phyloP scores from a whole-genome alignment of 345 rosid species.

The Jatropha curcas region DNA sequence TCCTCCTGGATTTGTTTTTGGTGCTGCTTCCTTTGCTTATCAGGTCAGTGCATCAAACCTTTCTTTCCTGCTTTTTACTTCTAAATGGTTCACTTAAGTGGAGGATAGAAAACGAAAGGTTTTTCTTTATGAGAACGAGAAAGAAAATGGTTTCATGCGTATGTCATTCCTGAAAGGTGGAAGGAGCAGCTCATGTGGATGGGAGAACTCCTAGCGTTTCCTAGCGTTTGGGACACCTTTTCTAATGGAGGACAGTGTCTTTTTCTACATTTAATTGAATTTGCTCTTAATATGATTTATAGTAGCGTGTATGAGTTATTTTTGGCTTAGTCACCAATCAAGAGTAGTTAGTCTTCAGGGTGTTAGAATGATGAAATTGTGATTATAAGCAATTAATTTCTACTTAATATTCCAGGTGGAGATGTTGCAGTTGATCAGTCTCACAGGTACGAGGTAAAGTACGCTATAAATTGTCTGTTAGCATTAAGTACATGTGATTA shows the following conservation, averaged over 20 bases:
- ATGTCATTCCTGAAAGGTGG: slow-evolving; percentile 27
- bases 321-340: not conserved
- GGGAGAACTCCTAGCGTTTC: slow-evolving; percentile 62
- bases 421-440: slow-evolving; percentile 56
- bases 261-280: not conserved
- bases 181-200: slow-evolving; percentile 67
- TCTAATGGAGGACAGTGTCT: slow-evolving; percentile 40
- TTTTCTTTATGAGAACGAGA: not conserved
- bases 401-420: slow-evolving; percentile 39
- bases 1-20: slow-evolving; percentile 57
- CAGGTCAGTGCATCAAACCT: slow-evolving; percentile 32
- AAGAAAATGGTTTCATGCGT: not conserved
- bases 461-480: too few species aligned
- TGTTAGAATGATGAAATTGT: not conserved
- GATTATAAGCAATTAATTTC: not conserved
- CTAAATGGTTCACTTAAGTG: not conserved
- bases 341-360: not conserved
- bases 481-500: not conserved
- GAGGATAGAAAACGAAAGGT: not conserved
- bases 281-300: not conserved
- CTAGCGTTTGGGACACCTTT: slow-evolving; percentile 63
- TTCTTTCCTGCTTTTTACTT: not conserved
- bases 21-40: slow-evolving; percentile 58
- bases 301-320: not conserved
- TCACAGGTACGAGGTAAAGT: slow-evolving; percentile 61